Percentiles rank a stretch among this genome's conserved stretches.
phyloP scores from a whole-genome alignment of 768 basidiomycete species.

The Neoboletus brunneissimus region DNA sequence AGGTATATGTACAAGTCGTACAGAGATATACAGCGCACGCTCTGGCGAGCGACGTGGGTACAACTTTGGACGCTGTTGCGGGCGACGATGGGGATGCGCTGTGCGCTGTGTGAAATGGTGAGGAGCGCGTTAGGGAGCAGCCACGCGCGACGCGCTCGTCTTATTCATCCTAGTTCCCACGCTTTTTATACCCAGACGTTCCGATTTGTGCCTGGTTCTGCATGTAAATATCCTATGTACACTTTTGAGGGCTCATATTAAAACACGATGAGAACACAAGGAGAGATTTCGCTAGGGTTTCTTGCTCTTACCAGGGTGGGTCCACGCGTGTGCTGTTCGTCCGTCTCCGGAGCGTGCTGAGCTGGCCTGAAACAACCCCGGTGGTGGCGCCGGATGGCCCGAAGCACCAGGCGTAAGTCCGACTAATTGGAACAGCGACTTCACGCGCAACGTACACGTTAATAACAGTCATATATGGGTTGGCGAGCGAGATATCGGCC shows the following conservation, averaged over 20 bases:
- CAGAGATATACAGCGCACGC: constrained; percentile 16
- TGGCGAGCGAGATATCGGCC: constrained; percentile 10
- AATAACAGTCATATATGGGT: constrained; percentile 9
- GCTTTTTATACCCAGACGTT: constrained; percentile 24
- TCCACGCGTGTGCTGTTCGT: not conserved
- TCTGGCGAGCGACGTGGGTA: constrained; percentile 6
- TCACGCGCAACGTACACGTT: constrained; percentile 28
- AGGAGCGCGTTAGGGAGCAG: constrained; percentile 10
- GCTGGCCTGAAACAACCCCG: constrained; percentile 16
- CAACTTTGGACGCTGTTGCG: constrained; percentile 28
- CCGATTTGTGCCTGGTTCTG: constrained; percentile 20
- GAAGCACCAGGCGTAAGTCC: constrained; percentile 22
- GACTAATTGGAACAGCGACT: constrained; percentile 26
- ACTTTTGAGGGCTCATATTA: constrained; percentile 6
- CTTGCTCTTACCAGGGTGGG: constrained; percentile 6
- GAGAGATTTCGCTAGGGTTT: not conserved
- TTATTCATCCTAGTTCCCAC: constrained; percentile 38
- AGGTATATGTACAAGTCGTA: constrained; percentile 17
- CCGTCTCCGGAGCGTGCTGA: not conserved
- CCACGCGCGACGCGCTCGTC: constrained; percentile 37
- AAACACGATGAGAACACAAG: constrained; percentile 17
- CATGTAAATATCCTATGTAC: constrained; percentile 16
- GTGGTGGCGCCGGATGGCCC: constrained; percentile 7
- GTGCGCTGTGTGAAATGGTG: constrained; percentile 27
- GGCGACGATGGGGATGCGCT: constrained; percentile 34